phyloP scores from a whole-genome alignment of 2,329 filamentous ascomycete species.

The Tricladium varicosporioides region DNA sequence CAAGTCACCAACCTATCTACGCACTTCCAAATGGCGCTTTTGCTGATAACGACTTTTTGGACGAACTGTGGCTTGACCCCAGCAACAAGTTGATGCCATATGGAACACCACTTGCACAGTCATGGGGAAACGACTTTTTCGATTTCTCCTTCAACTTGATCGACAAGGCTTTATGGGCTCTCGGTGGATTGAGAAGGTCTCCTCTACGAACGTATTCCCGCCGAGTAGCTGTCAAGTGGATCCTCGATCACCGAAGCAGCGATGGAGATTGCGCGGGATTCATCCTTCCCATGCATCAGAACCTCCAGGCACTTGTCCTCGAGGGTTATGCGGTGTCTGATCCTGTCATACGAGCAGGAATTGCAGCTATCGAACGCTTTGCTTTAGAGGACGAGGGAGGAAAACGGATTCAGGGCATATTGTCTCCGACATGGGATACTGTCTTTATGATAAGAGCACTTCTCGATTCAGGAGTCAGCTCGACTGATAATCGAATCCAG shows the following conservation, averaged over 20 bases:
- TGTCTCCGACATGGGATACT: slow-evolving; percentile 38
- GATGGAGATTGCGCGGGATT: slow-evolving; percentile 34
- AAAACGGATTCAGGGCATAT: slow-evolving; percentile 30
- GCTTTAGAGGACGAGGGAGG: slow-evolving; percentile 28
- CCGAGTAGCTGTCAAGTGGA: slow-evolving; percentile 30
- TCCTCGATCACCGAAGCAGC: slow-evolving; percentile 34
- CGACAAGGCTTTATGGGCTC: neutral
- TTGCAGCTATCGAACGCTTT: slow-evolving; percentile 33
- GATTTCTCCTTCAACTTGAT: neutral
- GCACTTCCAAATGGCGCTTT: too few species aligned
- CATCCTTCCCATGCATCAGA: slow-evolving; percentile 31
- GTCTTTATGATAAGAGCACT: slow-evolving; percentile 34
- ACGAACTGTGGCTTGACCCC: too few species aligned
- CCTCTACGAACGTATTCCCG: slow-evolving; percentile 19
- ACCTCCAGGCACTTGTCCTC: slow-evolving; percentile 30
- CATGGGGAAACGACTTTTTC: slow-evolving; percentile 27
- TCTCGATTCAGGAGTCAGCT: slow-evolving; percentile 20
- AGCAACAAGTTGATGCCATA: too few species aligned
- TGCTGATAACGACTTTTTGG: too few species aligned
- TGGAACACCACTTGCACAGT: slow-evolving; percentile 23
- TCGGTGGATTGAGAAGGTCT: neutral
- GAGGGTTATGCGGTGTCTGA: slow-evolving; percentile 32
- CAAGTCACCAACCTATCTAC: too few species aligned
- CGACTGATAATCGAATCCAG: neutral
- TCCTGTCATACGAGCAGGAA: slow-evolving; percentile 17